These are phyloP conservation scores for Pichia scutulata DNA, from an alignment of 805 yeast genomes.

Conservation along the genomic window DNA sequence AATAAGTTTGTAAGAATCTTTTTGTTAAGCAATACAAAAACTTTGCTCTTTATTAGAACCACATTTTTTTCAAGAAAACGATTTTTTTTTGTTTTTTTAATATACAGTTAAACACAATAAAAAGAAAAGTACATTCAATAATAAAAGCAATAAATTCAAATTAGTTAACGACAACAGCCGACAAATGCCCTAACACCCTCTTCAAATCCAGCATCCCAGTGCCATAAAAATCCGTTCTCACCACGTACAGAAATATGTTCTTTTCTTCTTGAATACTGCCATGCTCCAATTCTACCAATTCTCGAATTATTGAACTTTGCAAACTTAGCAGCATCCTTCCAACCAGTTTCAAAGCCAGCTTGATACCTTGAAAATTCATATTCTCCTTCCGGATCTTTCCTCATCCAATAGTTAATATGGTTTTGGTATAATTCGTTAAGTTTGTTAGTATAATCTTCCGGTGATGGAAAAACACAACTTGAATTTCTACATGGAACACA, in stretches of 20 bases:
- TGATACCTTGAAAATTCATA: conserved; percentile 77
- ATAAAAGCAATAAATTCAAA: too few relatives aligned
- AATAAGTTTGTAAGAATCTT: too few relatives aligned
- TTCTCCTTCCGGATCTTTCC: conserved; percentile 44
- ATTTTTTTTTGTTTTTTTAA: too few relatives aligned
- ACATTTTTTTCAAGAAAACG: too few relatives aligned
- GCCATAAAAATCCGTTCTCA: conserved; percentile 60
- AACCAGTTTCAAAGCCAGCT: conserved; percentile 71
- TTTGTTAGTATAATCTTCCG: conserved; percentile 34
- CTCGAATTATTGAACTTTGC: conserved; percentile 59
- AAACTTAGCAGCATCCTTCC: conserved; percentile 67
- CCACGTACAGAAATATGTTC: conserved; percentile 60
- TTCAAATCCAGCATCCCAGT: conserved; percentile 81
- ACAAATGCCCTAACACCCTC: conserved; percentile 46
- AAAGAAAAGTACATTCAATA: too few relatives aligned
- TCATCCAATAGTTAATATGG: conserved; percentile 67
- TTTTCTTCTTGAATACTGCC: conserved; percentile 52
- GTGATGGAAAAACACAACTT: conserved; percentile 29
- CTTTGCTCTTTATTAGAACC: too few relatives aligned
- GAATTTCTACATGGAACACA: conserved; percentile 35
- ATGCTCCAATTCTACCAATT: conserved; percentile 66
- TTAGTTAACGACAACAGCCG: not conserved
- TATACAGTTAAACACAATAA: too few relatives aligned
- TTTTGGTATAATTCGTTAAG: conserved; percentile 30
- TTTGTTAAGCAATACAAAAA: too few relatives aligned